Percentiles rank a stretch among this genome's conserved stretches.
These are phyloP conservation scores for Populus pruinosa DNA, from an alignment of 345 rosid genomes.

Conservation along the genomic window DNA sequence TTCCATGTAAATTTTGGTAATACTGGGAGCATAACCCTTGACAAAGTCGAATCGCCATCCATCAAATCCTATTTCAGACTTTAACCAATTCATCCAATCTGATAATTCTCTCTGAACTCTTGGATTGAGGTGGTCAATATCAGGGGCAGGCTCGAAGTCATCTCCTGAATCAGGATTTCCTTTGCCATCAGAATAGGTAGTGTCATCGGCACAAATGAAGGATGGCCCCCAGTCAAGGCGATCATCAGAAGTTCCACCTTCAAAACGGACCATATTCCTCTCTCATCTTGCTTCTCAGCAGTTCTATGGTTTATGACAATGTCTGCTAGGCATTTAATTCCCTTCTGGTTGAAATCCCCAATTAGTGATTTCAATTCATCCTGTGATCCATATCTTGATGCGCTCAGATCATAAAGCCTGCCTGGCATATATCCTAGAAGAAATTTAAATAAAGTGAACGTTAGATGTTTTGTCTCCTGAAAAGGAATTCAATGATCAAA, in stretches of 20 bases:
- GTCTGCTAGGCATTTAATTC: conserved; percentile 74
- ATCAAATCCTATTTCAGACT: conserved; percentile 60
- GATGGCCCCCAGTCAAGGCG: conserved; percentile 90
- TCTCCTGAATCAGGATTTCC: conserved; percentile 74
- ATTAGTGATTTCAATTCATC: conserved; percentile 51
- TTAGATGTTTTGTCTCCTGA: neutral
- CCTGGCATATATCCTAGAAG: conserved; percentile 78
- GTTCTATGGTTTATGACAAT: conserved; percentile 86
- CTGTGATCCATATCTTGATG: conserved; percentile 68
- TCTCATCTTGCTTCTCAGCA: conserved; percentile 60
- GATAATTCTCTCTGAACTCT: conserved; percentile 64
- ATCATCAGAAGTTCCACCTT: conserved; percentile 77
- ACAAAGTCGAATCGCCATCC: conserved; percentile 84
- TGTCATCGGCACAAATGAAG: conserved; percentile 55
- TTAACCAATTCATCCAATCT: conserved; percentile 92
- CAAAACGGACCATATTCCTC: conserved; percentile 61
- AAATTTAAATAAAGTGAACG: neutral
- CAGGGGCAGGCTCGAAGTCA: conserved; percentile 54
- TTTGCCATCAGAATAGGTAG: conserved; percentile 45
- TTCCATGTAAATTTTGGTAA: conserved; percentile 50
- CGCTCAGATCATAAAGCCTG: conserved; percentile 69
- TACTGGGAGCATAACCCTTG: conserved; percentile 56
- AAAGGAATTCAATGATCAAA: neutral
- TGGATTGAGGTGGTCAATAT: conserved; percentile 76
- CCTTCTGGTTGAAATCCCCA: conserved; percentile 42